phyloP scores from a whole-genome alignment of 2,329 filamentous ascomycete genomes.

The Pseudocercospora macadamiae region DNA sequence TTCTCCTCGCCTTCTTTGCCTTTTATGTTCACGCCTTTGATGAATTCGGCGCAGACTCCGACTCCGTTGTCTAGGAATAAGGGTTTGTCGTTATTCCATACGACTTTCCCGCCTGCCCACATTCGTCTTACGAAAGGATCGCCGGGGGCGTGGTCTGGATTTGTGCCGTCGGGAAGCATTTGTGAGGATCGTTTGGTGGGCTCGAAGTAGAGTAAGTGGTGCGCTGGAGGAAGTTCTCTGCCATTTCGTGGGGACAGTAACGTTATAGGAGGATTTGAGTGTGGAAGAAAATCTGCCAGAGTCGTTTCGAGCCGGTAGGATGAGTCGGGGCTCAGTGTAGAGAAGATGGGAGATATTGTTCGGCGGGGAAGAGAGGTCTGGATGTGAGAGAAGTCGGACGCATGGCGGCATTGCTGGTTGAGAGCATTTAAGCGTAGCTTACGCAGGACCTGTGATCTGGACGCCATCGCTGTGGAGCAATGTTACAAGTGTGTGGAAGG shows the following conservation, averaged over 20 bases:
- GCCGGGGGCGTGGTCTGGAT: slow-evolving; percentile 76
- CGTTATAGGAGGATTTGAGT: slow-evolving; percentile 29
- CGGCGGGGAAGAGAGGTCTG: no score
- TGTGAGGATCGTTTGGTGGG: slow-evolving; percentile 62
- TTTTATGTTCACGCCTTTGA: slow-evolving; percentile 53
- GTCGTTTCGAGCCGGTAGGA: slow-evolving; percentile 25
- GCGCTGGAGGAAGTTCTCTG: slow-evolving; percentile 61
- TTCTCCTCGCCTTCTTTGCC: slow-evolving; percentile 57
- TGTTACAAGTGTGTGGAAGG: background rate
- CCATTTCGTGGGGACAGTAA: slow-evolving; percentile 36
- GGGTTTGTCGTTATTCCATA: slow-evolving; percentile 49
- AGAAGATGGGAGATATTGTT: slow-evolving; percentile 53
- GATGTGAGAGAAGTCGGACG: slow-evolving; percentile 40
- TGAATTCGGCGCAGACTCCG: slow-evolving; percentile 52
- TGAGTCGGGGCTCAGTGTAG: slow-evolving; percentile 58
- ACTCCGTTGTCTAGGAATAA: slow-evolving; percentile 39
- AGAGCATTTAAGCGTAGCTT: background rate
- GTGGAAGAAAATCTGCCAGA: slow-evolving; percentile 25
- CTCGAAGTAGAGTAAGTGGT: slow-evolving; percentile 89
- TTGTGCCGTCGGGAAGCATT: slow-evolving; percentile 82
- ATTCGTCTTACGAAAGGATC: slow-evolving; percentile 73
- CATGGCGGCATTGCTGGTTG: background rate
- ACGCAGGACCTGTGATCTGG: background rate
- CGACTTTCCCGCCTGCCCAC: slow-evolving; percentile 82
- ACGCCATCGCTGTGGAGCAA: background rate